These are phyloP conservation scores for Lindgomyces ingoldianus DNA, from an alignment of 495 filamentous ascomycete genomes.

Conservation along the genomic window DNA sequence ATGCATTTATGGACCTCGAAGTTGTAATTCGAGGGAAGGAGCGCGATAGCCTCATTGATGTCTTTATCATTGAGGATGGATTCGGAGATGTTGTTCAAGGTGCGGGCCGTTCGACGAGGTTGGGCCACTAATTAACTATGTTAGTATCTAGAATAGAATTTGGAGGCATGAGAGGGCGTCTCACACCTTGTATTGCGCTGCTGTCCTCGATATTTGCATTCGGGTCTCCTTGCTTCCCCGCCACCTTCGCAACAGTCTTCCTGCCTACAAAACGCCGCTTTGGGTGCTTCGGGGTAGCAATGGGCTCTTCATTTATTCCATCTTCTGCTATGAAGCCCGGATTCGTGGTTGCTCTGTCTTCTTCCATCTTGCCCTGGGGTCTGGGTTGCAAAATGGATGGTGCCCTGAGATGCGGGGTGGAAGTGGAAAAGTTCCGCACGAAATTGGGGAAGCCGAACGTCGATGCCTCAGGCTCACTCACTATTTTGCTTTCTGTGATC, in stretches of 20 bases:
- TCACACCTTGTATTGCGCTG: constrained; percentile 47
- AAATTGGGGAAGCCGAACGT: too few species aligned
- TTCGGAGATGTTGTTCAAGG: constrained; percentile 84
- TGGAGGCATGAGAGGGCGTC: neutral
- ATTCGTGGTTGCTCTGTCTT: constrained; percentile 43
- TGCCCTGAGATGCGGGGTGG: neutral
- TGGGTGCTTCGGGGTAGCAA: constrained; percentile 39
- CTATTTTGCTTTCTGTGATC: too few species aligned
- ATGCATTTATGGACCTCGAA: constrained; percentile 99
- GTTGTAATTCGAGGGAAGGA: constrained; percentile 91
- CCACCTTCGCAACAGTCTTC: constrained; percentile 39
- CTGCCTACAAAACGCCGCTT: constrained; percentile 47
- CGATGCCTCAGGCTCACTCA: too few species aligned
- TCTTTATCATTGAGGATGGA: constrained; percentile 83
- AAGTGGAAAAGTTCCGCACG: neutral
- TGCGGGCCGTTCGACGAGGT: constrained; percentile 67
- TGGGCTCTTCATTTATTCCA: constrained; percentile 38
- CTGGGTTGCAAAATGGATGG: neutral
- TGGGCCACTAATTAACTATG: constrained; percentile 43
- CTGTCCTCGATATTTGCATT: constrained; percentile 46
- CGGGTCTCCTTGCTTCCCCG: constrained; percentile 24
- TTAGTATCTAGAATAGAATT: constrained; percentile 2
- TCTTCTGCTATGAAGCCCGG: constrained; percentile 38
- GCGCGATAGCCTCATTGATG: constrained; percentile 83
- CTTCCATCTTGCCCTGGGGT: constrained; percentile 43